Evolutionary conservation across 169 alveolate species (phyloP), one percentile per base, ranked within the genome.

Genomic region (Toxoplasma gondii): DNA sequence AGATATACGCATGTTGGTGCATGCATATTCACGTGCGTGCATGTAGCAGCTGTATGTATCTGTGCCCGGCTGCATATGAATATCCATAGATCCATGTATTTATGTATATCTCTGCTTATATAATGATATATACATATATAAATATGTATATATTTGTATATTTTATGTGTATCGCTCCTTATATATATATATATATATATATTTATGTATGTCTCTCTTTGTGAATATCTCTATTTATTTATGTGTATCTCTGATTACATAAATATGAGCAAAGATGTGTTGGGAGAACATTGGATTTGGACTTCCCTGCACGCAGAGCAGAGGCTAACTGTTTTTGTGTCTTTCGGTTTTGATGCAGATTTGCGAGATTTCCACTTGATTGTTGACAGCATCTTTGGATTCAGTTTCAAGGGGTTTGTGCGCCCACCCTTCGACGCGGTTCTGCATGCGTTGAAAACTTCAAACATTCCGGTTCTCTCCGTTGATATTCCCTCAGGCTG

Each of bases 401-500:
- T 97, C 96, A 96, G 98, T 34, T 98, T 98, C 95, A 94, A 95
- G 91, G 98, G 98, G 39, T 98, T 96, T 29, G 94, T 97, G 36
- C 95, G 98, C 88, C 96, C 95, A 41, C 99, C 99, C 44, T 96
- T 70, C 45, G 91, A 34, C 53, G 83, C 41, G 27, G 53, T 83
- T 39, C 83, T 41, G 80, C 74, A 34, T 31, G 24, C 24, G 29
- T 5, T n/a, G 70, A 93, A 96, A 80, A 96, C 91, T 58, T 88
- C 96, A 67, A 94, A 95, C 70, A 94, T 93, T 49, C 97, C 97
- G 39, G 95, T 98, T 34, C 95, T 96, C 53, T 96, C 98, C n/a
- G 96, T 98, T 41, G 99, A 98, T 92, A 95, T 97, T n/a, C 99
- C 99, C 38, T 96, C 98, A 29, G 99, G 99, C 67, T 98, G 98